These are phyloP conservation scores for Xylaria multiplex DNA, from an alignment of 2,329 filamentous ascomycete species.

Conservation along the genomic window DNA sequence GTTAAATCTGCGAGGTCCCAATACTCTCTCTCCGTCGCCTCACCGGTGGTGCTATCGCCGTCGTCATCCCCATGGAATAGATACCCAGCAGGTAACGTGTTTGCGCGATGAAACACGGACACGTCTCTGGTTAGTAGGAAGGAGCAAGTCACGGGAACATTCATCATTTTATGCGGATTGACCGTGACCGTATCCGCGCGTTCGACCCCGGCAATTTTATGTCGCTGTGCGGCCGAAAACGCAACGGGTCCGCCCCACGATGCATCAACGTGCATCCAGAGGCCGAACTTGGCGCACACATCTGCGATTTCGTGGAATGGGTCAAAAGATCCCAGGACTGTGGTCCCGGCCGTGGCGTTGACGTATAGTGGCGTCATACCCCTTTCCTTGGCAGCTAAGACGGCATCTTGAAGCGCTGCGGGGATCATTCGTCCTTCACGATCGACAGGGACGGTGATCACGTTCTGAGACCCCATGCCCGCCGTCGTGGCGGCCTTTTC, in stretches of 20 bases:
- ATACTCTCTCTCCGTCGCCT: constrained; percentile 60
- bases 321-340: constrained; percentile 89
- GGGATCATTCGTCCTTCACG: constrained; percentile 75
- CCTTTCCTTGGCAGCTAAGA: constrained; percentile 68
- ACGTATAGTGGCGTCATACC: constrained; percentile 91
- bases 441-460: constrained; percentile 81
- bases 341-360: constrained; percentile 94
- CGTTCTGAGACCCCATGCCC: constrained; percentile 80
- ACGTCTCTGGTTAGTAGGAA: constrained; percentile 86
- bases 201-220: constrained; percentile 75
- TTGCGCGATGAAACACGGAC: constrained; percentile 80
- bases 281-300: constrained; percentile 74
- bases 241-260: constrained; percentile 89
- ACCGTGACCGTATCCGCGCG: constrained; percentile 84
- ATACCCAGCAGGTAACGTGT: constrained; percentile 88
- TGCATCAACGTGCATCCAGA: constrained; percentile 95
- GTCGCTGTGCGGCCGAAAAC: constrained; percentile 72
- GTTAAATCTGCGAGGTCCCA: constrained; percentile 95
- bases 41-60: constrained; percentile 44
- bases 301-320: constrained; percentile 75
- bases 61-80: constrained; percentile 73
- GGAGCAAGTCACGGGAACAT: constrained; percentile 87
- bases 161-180: constrained; percentile 98
- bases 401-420: constrained; percentile 68
- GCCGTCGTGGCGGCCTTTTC: constrained; percentile 94